These are phyloP conservation scores for Globisporangium apiculatum DNA, from an alignment of 352 stramenopile genomes.

Conservation along the genomic window DNA sequence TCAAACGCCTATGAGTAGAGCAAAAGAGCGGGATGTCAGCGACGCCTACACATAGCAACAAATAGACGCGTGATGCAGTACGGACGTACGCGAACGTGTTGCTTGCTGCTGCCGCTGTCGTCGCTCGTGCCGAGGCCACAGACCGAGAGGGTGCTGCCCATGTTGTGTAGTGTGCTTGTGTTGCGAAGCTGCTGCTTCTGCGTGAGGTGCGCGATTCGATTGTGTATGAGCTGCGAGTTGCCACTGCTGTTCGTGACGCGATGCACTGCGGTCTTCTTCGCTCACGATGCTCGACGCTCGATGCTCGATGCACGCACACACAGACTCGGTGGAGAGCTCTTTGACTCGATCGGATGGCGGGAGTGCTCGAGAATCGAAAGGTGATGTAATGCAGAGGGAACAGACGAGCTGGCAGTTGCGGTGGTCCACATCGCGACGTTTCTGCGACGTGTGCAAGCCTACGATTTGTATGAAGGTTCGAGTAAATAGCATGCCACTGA, in stretches of 20 bases:
- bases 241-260: not conserved
- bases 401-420: too few species aligned
- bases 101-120: slow-evolving; percentile 11
- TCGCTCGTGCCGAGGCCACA: slow-evolving; percentile 23
- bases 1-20: slow-evolving; percentile 6
- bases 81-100: slow-evolving; percentile 12
- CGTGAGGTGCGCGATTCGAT: not conserved
- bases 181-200: not conserved
- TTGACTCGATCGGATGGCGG: too few species aligned
- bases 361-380: too few species aligned
- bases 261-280: not conserved
- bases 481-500: too few species aligned
- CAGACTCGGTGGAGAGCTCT: not conserved
- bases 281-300: not conserved
- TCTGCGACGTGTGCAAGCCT: too few species aligned
- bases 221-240: not conserved
- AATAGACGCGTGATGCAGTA: not conserved
- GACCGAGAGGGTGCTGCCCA: slow-evolving; percentile 31
- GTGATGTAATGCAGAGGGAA: too few species aligned
- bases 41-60: not conserved
- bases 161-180: slow-evolving; percentile 8
- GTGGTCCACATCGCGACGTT: too few species aligned
- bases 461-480: too few species aligned
- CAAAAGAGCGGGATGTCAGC: not conserved
- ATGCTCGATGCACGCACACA: not conserved